Evolutionary conservation across 2,329 filamentous ascomycete species (phyloP), one percentile per base, ranked within the genome.

Genomic region (Xylariales sp.): DNA sequence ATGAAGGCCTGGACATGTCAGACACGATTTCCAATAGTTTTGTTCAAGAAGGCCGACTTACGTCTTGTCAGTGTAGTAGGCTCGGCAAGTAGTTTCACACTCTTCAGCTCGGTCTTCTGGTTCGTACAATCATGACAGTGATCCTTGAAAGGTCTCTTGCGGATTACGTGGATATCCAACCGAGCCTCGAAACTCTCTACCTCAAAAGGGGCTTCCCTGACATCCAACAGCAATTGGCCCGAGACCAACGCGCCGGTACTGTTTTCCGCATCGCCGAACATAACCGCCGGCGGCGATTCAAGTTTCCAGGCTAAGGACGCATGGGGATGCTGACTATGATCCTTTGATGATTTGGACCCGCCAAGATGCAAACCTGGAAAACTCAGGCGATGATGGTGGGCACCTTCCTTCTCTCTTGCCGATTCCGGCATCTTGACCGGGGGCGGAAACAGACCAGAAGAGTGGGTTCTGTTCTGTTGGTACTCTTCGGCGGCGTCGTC

Each of bases 211-310:
- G 80, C 76, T 40, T 89, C 83, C 47, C 76, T 75, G 54, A 95
- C 78, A 28, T 80, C 71, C 41, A 97, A 65, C 53, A 83, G 80
- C 52, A 97, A 70, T 60, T 88, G 86, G 21, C 89, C 89, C 1
- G 88, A 94, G 38, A 96, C 78, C 45, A 96, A 70, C 5, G 89
- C 88, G 43, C 91, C 91, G 3, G 84, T 85, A 53, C 89, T 95
- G 51, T 78, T 75, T 47, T 82, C 75, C 1, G 86, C 73, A 18
- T 76, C 71, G 48, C 89, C 89, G 56, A 93, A 87, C 65, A 95
- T 84, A 33, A 96, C 78, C 14, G 91, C 74, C 3, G 90, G 90
- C 1, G 89, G 88, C 10, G 87, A 94, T 69, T 96, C 90, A 48
- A 96, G 84, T 52, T 67, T 71, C 70, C 73, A 78, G 45, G 70